Percentiles rank a stretch among this genome's conserved stretches.
Evolutionary conservation across 148 eudicot genomes (phyloP).

Genomic region (Suaeda aralocaspica): DNA sequence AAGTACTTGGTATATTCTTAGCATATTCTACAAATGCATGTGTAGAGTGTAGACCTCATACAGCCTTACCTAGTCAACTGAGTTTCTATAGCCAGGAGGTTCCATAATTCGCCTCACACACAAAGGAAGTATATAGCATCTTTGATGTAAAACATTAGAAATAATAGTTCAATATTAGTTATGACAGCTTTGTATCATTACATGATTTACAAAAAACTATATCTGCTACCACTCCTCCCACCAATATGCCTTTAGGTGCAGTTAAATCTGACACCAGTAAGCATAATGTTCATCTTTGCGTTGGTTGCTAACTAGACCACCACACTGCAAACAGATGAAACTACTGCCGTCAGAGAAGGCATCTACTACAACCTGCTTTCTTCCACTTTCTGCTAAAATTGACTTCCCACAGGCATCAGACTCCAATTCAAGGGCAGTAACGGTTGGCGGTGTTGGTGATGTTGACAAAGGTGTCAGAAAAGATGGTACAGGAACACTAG

Average conservation of each 20-base stretch:
- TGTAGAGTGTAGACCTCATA: neutral
- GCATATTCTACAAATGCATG: neutral
- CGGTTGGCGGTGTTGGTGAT: neutral
- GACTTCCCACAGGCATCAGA: constrained; percentile 51
- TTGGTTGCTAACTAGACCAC: constrained; percentile 78
- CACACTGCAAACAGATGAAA: constrained; percentile 87
- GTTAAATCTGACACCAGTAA: constrained; percentile 65
- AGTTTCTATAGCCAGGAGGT: neutral
- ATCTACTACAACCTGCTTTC: constrained; percentile 76
- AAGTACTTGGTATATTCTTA: neutral
- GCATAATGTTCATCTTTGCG: constrained; percentile 85
- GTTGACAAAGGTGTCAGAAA: neutral
- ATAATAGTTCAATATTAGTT: neutral
- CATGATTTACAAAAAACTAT: constrained; percentile 4
- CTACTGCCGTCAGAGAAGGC: constrained; percentile 92
- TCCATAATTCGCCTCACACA: neutral
- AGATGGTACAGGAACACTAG: neutral
- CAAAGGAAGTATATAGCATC: neutral
- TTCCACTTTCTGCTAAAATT: constrained; percentile 77
- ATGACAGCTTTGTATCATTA: neutral
- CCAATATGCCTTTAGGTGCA: constrained; percentile 1
- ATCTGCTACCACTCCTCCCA: neutral
- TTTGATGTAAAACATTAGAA: neutral
- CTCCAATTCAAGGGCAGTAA: constrained; percentile 21
- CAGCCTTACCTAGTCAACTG: neutral